These are phyloP conservation scores for Bertia moriformis DNA, from an alignment of 2,329 filamentous ascomycete species.

Conservation along the genomic window DNA sequence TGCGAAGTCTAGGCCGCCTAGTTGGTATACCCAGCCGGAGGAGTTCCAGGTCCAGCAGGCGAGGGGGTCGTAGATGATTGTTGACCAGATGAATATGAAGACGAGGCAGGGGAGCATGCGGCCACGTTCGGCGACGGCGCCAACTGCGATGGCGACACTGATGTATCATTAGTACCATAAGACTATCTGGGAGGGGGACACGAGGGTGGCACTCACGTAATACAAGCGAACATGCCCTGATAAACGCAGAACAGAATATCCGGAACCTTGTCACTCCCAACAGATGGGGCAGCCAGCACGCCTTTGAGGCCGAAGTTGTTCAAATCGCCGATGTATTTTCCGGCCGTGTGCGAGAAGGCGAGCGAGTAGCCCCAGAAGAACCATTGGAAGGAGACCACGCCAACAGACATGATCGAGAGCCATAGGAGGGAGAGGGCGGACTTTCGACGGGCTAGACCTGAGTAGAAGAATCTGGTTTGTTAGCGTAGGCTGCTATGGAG, in stretches of 20 bases:
- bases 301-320: slow-evolving; percentile 69
- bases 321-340: slow-evolving; percentile 65
- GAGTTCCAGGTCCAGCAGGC: slow-evolving; percentile 69
- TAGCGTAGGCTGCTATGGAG: not conserved
- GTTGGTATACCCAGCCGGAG: slow-evolving; percentile 55
- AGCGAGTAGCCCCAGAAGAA: slow-evolving; percentile 92
- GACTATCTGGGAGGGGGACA: not conserved
- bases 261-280: slow-evolving; percentile 57
- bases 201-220: slow-evolving; percentile 52
- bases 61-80: slow-evolving; percentile 58
- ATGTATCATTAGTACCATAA: slow-evolving; percentile 4
- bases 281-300: slow-evolving; percentile 62
- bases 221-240: slow-evolving; percentile 78
- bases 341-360: slow-evolving; percentile 68
- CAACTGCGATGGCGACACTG: slow-evolving; percentile 41
- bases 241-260: slow-evolving; percentile 76
- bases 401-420: slow-evolving; percentile 68
- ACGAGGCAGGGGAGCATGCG: slow-evolving; percentile 45
- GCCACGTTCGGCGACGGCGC: slow-evolving; percentile 44
- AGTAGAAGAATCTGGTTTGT: slow-evolving; percentile 75
- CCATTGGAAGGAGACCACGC: slow-evolving; percentile 77
- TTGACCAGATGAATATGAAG: slow-evolving; percentile 60
- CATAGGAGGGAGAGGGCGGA: slow-evolving; percentile 77
- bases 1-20: slow-evolving; percentile 61
- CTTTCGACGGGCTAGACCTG: slow-evolving; percentile 75